Evolutionary conservation across 148 eudicot genomes (phyloP), one percentile per base, ranked within the genome.

Genomic region (Rhododendron griersonianum): DNA sequence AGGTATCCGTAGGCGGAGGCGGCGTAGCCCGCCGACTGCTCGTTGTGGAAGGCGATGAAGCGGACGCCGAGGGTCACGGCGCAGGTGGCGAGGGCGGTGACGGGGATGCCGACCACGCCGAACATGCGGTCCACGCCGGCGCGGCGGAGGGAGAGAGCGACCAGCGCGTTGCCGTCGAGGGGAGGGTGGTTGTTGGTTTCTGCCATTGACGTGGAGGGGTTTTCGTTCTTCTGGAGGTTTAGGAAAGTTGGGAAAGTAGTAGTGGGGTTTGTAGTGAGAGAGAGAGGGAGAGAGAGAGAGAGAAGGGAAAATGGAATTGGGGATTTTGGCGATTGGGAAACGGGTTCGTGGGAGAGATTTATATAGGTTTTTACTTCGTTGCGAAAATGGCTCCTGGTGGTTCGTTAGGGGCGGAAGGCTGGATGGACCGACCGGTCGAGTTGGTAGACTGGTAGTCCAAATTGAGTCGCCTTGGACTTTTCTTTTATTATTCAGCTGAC

Each of bases 1-100:
- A 97, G 98, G 89, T 85, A 97, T 2, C 99, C 99, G 90, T 93
- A 94, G 59, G 99, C 95, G 25, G 98, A 94, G 86, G 99, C 98
- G 73, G 99, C 98, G 89, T 97, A 97, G 0, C 98, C 98, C 39
- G 99, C 99, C 76, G 99, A 97, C 25, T 97, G 98, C 85, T 97
- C 99, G 94, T 97, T 97, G 92, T 95, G 99, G 89, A 97, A 97
- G 83, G 99, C 99, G 87, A 97, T 86, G 91, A 97, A 97, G 1
- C 99, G 98, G 90, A 97, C 90, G 21, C 98, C 98, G 11, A 89
- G 80, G 1, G 98, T 63, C 8, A 93, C 93, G 23, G 98, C 91
- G 16, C 92, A 92, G 77, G 86, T 97, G 4, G 99, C 99, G 30
- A 97, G 87, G 80, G 98, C 89, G n/a, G 99, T 97, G 2, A 97